phyloP scores from a whole-genome alignment of 2,329 filamentous ascomycete species.

The Botrytis hyacinthi region DNA sequence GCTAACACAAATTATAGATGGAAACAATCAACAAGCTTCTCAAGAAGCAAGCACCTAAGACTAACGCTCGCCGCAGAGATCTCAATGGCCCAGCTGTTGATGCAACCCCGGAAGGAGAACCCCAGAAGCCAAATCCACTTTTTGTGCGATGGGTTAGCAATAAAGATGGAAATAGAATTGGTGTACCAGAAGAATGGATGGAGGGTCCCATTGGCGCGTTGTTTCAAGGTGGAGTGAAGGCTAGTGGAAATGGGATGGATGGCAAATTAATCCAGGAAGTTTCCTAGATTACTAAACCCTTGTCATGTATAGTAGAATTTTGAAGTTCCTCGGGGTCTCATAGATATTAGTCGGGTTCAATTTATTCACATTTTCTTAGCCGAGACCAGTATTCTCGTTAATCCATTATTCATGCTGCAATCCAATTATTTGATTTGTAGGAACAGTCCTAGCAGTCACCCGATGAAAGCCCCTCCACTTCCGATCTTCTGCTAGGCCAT shows the following conservation, averaged over 20 bases:
- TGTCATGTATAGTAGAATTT: neutral
- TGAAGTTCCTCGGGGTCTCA: neutral
- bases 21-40: slow-evolving; percentile 89
- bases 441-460: neutral
- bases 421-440: neutral
- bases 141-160: slow-evolving; percentile 71
- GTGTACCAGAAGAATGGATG: slow-evolving; percentile 67
- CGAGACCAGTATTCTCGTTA: neutral
- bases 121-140: slow-evolving; percentile 54
- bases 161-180: slow-evolving; percentile 60
- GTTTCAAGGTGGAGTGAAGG: slow-evolving; percentile 45
- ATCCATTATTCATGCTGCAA: neutral
- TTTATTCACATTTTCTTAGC: neutral
- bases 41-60: slow-evolving; percentile 80
- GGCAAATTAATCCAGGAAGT: slow-evolving; percentile 40
- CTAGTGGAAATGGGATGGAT: slow-evolving; percentile 25
- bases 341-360: neutral
- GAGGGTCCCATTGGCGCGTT: slow-evolving; percentile 59
- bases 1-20: slow-evolving; percentile 52
- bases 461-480: neutral
- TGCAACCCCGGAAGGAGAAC: slow-evolving; percentile 48
- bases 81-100: slow-evolving; percentile 44
- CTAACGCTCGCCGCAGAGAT: slow-evolving; percentile 49
- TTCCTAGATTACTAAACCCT: slow-evolving; percentile 20
- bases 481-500: neutral